Base-by-base conservation (phyloP, 306 rosid genomes). In the Lathyrus sativus region DNA sequence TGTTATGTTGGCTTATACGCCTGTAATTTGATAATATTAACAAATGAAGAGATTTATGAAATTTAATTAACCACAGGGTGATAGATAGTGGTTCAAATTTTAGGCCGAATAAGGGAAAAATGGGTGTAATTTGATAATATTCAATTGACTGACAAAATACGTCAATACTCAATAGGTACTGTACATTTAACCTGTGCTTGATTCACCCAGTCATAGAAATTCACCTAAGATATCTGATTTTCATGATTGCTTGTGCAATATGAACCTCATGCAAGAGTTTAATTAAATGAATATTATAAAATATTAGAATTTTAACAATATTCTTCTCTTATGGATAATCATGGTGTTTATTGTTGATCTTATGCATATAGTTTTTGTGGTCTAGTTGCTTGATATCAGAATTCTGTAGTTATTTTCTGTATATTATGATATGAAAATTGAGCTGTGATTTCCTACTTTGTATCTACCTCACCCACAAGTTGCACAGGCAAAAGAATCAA, bases 91-190 rank as follows among this genome's bases (percentile, higher is more conserved):
- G 50, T 48, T 13, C 68, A 57, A 55, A 38, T 28, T 38, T 59
- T 64, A 55, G 57, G 65, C 57, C 44, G 65, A 55, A 42, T 41
- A 18, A 14, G 19, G n/a, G 42, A 57, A 31, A 51, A 61, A 62
- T 53, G 60, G 54, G 33, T n/a, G 38, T 37, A 28, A 42, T 31
- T n/a, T n/a, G n/a, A n/a, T n/a, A n/a, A n/a, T n/a, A n/a, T n/a
- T 39, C 39, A 65, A 29, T 28, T 50, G 37, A 51, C 73, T 49
- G 2, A 11, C 11, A 58, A 64, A 45, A 39, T 55, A 15, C 6
- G 29, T 44, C 51, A 62, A 50, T 71, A 35, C 9, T 35, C 39
- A 35, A 35, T 35, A 35, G 39, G 39, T 6, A 35, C 9, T 9
- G 9, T 35, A 35, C 39, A 2, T 7, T 2, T 7, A 35, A 35